Base-by-base conservation (phyloP, 2,329 filamentous ascomycete species). In the Xylaria sp. region DNA sequence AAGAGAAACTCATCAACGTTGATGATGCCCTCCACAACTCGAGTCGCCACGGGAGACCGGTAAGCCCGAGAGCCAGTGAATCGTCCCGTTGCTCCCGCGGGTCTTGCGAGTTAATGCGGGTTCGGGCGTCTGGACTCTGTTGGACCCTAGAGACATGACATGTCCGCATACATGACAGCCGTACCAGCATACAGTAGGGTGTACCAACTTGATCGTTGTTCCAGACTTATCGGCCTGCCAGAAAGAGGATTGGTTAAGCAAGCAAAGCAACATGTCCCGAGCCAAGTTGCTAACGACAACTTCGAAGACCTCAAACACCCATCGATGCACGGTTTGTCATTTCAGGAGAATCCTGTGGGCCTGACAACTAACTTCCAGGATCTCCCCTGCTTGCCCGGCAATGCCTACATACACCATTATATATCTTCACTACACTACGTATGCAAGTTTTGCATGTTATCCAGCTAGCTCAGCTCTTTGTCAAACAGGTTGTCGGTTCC, bases 351-450 rank as follows among this genome's bases (percentile, higher is more conserved):
- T 66, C 57, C 6, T 61, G 64, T n/a, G 39, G 58, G 49, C 43
- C 43, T 31, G 25, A 8, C 13, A 31, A 46, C 41, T n/a, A 36
- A n/a, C 56, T 31, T 28, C 61, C 25, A 52, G 60, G 65, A 61
- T 67, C 39, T 51, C 46, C 65, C 61, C 48, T 64, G 61, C 8
- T 58, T n/a, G 49, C 33, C 64, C 59, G 64, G 64, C 57, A 61
- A 61, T 63, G 25, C 48, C n/a, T 55, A 31, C 39, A n/a, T 46
- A 46, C 41, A 46, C 41, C 41, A 46, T 15, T 46, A n/a, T 46
- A n/a, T 15, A 13, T 15, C 39, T 13, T 13, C 39, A 43, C 41
- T 15, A 46, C 39, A 36, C 8, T 10, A 36, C 18, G 41, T n/a
- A 18, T 46, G 41, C 41, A 18, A 46, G 41, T 46, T 46, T 18